Evolutionary conservation across 176 grass and related monocot genomes (phyloP).

Genomic region (Oryza australiensis): DNA sequence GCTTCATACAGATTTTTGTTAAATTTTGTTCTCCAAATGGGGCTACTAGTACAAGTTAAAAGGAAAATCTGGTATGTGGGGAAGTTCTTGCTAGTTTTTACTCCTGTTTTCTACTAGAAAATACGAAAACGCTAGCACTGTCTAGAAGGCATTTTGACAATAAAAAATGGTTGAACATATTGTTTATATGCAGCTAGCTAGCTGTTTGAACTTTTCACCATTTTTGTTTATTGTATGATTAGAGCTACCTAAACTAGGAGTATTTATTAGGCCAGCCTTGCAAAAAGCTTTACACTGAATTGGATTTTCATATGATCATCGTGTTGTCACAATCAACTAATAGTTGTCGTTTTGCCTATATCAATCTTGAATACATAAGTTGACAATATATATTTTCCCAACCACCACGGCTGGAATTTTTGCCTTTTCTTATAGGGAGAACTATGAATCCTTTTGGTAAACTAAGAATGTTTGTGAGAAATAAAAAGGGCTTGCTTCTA

Average conservation of each 20-base stretch:
- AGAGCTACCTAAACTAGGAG: not conserved
- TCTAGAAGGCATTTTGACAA: not conserved
- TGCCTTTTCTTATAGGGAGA: not conserved
- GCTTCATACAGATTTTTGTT: not conserved
- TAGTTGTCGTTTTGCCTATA: not conserved
- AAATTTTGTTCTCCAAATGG: not conserved
- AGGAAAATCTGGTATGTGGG: too few species aligned
- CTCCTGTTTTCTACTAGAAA: too few species aligned
- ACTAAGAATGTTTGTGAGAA: not conserved
- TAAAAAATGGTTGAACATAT: not conserved
- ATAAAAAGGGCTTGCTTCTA: not conserved
- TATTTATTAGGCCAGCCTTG: not conserved
- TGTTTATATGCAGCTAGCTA: not conserved
- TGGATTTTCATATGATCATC: not conserved
- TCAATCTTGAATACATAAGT: not conserved
- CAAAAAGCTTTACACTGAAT: not conserved
- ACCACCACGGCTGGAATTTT: not conserved
- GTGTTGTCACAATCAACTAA: not conserved
- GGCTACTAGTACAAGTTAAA: not conserved
- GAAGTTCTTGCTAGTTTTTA: too few species aligned
- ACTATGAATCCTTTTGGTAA: not conserved
- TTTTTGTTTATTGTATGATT: not conserved
- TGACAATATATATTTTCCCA: not conserved
- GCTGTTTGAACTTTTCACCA: not conserved
- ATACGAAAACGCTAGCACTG: not conserved